Evolutionary conservation across 225 moss, liverwort and hornwort species (phyloP).

Genomic region (Asterella californica): DNA sequence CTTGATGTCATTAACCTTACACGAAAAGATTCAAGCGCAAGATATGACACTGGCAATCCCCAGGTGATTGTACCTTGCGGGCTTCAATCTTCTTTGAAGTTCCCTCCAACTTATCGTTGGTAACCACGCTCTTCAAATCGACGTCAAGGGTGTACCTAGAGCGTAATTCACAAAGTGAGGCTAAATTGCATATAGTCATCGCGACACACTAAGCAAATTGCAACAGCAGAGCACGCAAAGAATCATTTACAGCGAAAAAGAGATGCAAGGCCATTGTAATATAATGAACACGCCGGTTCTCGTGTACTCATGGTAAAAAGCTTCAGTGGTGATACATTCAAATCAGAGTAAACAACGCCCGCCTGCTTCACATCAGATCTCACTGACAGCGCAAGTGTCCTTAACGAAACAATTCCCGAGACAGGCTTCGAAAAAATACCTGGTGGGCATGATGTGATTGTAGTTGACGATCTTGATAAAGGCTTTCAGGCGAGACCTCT

Average conservation of each 20-base stretch:
- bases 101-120: constrained; percentile 64
- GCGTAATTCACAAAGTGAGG: background rate
- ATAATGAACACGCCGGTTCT: too few relatives aligned
- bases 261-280: too few relatives aligned
- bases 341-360: background rate
- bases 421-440: constrained; percentile 25
- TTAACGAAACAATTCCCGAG: background rate
- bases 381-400: background rate
- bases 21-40: background rate
- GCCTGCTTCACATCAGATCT: too few relatives aligned
- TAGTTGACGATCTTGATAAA: constrained; percentile 77
- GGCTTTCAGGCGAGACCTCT: constrained; percentile 73
- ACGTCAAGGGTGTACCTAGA: constrained; percentile 75
- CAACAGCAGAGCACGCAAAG: too few relatives aligned
- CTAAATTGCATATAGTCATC: background rate
- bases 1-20: background rate
- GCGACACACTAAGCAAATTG: too few relatives aligned
- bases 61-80: constrained; percentile 43
- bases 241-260: too few relatives aligned
- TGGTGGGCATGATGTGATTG: constrained; percentile 85
- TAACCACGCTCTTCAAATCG: constrained; percentile 61
- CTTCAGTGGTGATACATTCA: too few relatives aligned
- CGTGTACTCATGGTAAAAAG: too few relatives aligned
- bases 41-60: background rate
- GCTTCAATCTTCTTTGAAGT: constrained; percentile 56